Conservation (phyloP, 2,329 filamentous ascomycete genomes). For the Trichoderma sp. region DNA sequence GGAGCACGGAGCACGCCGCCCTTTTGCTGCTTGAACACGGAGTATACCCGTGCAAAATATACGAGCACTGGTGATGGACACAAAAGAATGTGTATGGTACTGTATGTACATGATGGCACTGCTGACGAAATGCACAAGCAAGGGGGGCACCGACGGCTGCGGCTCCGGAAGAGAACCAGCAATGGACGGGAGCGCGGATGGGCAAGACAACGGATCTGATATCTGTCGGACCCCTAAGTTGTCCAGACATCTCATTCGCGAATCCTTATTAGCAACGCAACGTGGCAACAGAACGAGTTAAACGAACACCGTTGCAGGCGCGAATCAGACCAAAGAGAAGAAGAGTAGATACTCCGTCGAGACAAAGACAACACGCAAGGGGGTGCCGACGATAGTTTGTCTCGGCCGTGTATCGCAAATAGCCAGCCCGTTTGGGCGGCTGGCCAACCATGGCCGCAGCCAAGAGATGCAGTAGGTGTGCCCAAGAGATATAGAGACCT, state of each 20-base stretch:
- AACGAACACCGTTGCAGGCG: background rate
- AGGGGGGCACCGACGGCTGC: background rate
- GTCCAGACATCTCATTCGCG: background rate
- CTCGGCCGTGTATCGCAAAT: background rate
- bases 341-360: background rate
- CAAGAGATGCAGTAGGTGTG: background rate
- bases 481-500: background rate
- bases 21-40: background rate
- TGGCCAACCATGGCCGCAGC: background rate
- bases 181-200: background rate
- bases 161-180: background rate
- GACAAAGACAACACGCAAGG: background rate
- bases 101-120: background rate
- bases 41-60: background rate
- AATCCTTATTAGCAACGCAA: background rate
- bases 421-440: background rate
- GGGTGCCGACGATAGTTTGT: background rate
- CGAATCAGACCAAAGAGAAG: background rate
- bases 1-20: conserved; percentile 10
- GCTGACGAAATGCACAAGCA: background rate
- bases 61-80: background rate
- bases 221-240: background rate
- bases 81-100: background rate
- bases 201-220: background rate
- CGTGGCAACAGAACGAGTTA: background rate